These are phyloP conservation scores for Halophytophthora polymorphica DNA, from an alignment of 352 stramenopile species.

Conservation along the genomic window DNA sequence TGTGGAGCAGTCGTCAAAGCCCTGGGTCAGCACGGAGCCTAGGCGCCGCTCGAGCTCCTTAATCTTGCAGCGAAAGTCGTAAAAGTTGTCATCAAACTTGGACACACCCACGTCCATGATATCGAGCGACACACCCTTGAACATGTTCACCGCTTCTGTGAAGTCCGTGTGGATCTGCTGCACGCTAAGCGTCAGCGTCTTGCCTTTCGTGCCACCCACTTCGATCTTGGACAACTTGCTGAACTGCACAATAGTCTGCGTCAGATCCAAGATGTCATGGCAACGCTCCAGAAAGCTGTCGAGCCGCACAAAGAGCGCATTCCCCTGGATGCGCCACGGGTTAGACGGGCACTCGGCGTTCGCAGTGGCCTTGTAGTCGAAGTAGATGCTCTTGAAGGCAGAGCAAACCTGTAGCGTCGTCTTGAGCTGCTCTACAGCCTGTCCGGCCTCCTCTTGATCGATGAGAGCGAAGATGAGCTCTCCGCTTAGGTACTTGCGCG, in stretches of 20 bases:
- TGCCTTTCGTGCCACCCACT: slow-evolving; percentile 96
- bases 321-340: slow-evolving; percentile 97
- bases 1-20: slow-evolving; percentile 97
- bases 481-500: slow-evolving; percentile 90
- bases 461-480: slow-evolving; percentile 97
- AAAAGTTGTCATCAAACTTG: slow-evolving; percentile 98
- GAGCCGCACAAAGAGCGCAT: slow-evolving; percentile 96
- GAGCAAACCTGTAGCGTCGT: slow-evolving; percentile 92
- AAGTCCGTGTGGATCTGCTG: slow-evolving; percentile 97
- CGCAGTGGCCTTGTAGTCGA: slow-evolving; percentile 97
- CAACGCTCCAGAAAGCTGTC: slow-evolving; percentile 97
- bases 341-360: slow-evolving; percentile 97
- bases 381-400: slow-evolving; percentile 98
- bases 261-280: slow-evolving; percentile 97
- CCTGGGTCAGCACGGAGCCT: slow-evolving; percentile 94
- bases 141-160: slow-evolving; percentile 89
- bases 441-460: slow-evolving; percentile 93
- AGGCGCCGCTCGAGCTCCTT: slow-evolving; percentile 97
- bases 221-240: slow-evolving; percentile 97
- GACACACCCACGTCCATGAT: slow-evolving; percentile 97
- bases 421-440: slow-evolving; percentile 95
- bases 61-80: slow-evolving; percentile 96
- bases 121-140: slow-evolving; percentile 96
- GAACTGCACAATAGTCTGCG: slow-evolving; percentile 98
- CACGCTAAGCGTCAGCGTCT: slow-evolving; percentile 91